Percentiles rank a stretch among this genome's conserved stretches.
Evolutionary conservation across 2,329 filamentous ascomycete genomes (phyloP).

Genomic region (Fonsecaea nubica): DNA sequence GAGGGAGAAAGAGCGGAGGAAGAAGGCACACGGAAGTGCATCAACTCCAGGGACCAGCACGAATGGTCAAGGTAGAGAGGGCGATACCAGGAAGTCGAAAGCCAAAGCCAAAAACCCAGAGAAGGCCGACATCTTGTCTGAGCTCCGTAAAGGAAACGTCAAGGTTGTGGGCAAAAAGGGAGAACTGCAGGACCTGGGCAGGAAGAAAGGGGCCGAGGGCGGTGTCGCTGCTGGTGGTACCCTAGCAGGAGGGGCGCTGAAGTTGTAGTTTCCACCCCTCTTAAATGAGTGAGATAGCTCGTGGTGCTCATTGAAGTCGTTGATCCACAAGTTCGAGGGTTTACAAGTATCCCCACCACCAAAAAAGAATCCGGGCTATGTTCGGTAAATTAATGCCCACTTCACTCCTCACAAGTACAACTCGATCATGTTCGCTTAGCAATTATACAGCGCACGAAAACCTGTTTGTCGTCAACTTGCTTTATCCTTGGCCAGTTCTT

Average conservation of each 20-base stretch:
- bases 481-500: neutral
- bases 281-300: neutral
- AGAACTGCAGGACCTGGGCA: constrained; percentile 81
- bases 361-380: constrained; percentile 7
- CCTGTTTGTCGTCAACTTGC: neutral
- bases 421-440: neutral
- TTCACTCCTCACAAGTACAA: neutral
- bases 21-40: constrained; percentile 53
- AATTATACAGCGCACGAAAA: neutral
- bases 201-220: constrained; percentile 68
- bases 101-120: constrained; percentile 45
- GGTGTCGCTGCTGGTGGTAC: neutral
- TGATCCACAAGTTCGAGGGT: neutral
- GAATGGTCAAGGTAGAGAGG: constrained; percentile 30
- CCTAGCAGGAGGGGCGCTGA: constrained; percentile 18
- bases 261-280: constrained; percentile 17
- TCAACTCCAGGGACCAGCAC: constrained; percentile 51
- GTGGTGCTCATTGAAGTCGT: neutral
- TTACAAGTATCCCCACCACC: neutral
- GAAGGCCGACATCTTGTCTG: constrained; percentile 65
- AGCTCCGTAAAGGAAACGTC: constrained; percentile 83
- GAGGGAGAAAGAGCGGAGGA: constrained; percentile 83
- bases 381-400: constrained; percentile 10
- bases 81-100: constrained; percentile 41
- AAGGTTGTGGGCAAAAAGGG: constrained; percentile 92